phyloP scores from a whole-genome alignment of 345 rosid species.

The Linum trigynum region DNA sequence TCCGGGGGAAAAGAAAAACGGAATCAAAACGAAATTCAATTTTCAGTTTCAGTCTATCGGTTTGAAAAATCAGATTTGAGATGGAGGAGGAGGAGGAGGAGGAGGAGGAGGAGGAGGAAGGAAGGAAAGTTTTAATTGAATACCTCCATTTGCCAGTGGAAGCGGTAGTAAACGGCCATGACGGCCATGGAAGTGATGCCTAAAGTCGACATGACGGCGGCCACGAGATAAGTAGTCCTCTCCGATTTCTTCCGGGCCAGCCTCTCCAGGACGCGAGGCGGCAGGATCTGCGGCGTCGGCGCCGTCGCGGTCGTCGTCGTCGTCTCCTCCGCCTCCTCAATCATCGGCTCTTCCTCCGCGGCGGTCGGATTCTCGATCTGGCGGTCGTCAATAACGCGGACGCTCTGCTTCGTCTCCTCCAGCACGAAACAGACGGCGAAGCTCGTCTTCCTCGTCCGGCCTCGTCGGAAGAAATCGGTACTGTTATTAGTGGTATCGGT shows the following conservation, averaged over 20 bases:
- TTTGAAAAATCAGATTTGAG: neutral
- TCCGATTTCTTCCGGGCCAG: slow-evolving; percentile 62
- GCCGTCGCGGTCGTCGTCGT: neutral
- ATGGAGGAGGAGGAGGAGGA: neutral
- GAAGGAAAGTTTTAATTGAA: neutral
- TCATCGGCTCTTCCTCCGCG: slow-evolving; percentile 8
- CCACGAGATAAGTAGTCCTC: slow-evolving; percentile 66
- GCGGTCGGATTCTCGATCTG: slow-evolving; percentile 15
- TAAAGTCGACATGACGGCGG: slow-evolving; percentile 79
- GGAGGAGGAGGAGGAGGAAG: neutral
- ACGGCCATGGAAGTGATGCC: slow-evolving; percentile 79
- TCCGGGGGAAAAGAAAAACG: neutral
- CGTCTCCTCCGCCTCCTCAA: neutral
- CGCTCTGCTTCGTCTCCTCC: slow-evolving; percentile 38
- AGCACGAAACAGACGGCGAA: slow-evolving; percentile 53
- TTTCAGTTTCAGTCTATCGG: neutral
- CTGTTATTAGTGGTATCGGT: neutral
- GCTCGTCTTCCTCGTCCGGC: slow-evolving; percentile 21
- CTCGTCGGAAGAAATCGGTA: neutral
- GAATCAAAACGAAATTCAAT: neutral
- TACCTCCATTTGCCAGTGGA: slow-evolving; percentile 91
- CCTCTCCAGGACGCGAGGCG: slow-evolving; percentile 35
- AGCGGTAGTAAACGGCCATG: slow-evolving; percentile 78
- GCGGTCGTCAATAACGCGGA: neutral
- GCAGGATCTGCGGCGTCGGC: neutral